These are phyloP conservation scores for Pneumocystis murina DNA, from an alignment of 1,139 yeast species.

Conservation along the genomic window DNA sequence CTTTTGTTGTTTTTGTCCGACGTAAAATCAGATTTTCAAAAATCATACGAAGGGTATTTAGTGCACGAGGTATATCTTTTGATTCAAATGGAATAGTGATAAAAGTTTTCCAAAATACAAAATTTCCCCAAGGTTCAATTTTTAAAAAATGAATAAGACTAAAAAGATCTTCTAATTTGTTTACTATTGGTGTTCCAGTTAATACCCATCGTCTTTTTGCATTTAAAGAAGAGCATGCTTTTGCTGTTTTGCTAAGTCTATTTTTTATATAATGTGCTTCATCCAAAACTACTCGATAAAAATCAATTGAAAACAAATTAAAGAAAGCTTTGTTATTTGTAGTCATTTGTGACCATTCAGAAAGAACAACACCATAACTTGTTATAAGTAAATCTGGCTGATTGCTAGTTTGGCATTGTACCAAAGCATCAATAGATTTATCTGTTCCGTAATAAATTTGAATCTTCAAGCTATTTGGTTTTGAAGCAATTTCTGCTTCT, in stretches of 20 bases:
- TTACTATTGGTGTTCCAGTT: conserved; percentile 91
- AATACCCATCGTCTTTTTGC: conserved; percentile 68
- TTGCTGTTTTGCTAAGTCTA: conserved; percentile 63
- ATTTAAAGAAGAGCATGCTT: conserved; percentile 51
- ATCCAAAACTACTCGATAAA: conserved; percentile 67
- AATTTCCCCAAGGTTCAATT: conserved; percentile 80
- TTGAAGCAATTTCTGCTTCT: conserved; percentile 46
- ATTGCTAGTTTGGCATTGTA: conserved; percentile 27
- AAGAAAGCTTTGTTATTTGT: conserved; percentile 15
- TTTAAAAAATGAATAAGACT: conserved; percentile 61
- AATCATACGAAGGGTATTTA: conserved; percentile 66
- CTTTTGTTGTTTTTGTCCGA: conserved; percentile 77
- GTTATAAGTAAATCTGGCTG: conserved; percentile 65
- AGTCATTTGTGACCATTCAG: conserved; percentile 31
- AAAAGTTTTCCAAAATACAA: conserved; percentile 78
- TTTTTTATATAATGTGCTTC: conserved; percentile 89
- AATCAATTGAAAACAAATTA: conserved; percentile 61
- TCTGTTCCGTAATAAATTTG: conserved; percentile 62
- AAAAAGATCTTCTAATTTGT: conserved; percentile 72
- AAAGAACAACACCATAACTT: conserved; percentile 75
- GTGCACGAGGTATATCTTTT: conserved; percentile 51
- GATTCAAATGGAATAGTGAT: conserved; percentile 74
- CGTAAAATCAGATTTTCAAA: conserved; percentile 71
- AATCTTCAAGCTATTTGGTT: conserved; percentile 19
- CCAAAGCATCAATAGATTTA: conserved; percentile 28